Evolutionary conservation across 208 protist genomes (phyloP).

Genomic region (Herpetomonas tarakana): DNA sequence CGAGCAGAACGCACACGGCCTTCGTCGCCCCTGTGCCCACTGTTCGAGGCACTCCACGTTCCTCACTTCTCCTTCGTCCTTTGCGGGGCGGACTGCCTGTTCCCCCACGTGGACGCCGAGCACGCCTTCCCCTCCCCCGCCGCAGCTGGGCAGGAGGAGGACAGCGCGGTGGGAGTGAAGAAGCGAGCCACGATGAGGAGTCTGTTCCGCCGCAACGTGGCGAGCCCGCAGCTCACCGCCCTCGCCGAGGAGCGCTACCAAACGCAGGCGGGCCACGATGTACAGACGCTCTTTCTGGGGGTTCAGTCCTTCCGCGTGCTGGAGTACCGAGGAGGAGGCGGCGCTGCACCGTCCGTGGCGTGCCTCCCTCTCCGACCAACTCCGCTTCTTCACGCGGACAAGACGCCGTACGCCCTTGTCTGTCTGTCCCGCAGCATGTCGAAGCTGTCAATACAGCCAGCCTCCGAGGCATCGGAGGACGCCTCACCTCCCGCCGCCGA

Average conservation of each 20-base stretch:
- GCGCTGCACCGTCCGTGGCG: background rate
- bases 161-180: background rate
- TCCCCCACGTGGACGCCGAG: background rate
- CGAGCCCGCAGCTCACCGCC: background rate
- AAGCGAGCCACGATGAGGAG: background rate
- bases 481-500: no score
- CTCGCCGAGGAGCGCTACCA: background rate
- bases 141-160: background rate
- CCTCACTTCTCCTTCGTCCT: constrained; percentile 3
- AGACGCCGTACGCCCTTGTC: constrained; percentile 27
- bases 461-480: no score
- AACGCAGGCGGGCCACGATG: no score
- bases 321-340: constrained; percentile 2
- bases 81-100: background rate
- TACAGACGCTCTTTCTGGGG: background rate
- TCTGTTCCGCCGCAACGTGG: background rate
- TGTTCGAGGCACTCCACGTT: no score
- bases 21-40: no score
- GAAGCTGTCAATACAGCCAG: constrained; percentile 5
- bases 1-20: no score
- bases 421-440: constrained; percentile 17
- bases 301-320: constrained; percentile 2
- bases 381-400: constrained; percentile 21
- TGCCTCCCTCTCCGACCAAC: constrained; percentile 13
- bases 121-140: background rate